A percentile compares a stretch with the other conserved stretches of the same genome.
These are phyloP conservation scores for Mortierella hygrophila DNA, from an alignment of 192 early-diverging fungal genomes.

Conservation along the genomic window DNA sequence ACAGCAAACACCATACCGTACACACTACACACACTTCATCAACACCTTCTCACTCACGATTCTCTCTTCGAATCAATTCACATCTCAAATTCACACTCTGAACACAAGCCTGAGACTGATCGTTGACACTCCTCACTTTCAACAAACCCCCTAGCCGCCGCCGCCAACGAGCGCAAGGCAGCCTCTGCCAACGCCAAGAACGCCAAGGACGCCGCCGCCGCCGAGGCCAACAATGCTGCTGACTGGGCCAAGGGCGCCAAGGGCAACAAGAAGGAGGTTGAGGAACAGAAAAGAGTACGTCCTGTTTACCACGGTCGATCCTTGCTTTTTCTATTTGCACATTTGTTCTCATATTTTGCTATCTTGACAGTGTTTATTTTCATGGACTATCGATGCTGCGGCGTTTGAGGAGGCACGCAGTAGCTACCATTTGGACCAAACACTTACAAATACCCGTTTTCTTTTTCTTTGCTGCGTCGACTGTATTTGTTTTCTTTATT, in stretches of 20 bases:
- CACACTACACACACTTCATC: neutral
- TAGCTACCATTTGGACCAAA: neutral
- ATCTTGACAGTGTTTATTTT: neutral
- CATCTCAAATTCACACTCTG: neutral
- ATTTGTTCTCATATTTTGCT: neutral
- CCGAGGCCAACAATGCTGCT: conserved; percentile 70
- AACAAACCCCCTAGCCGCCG: conserved; percentile 55
- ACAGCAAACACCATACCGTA: neutral
- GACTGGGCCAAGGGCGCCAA: conserved; percentile 82
- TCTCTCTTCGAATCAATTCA: neutral
- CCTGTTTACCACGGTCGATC: neutral
- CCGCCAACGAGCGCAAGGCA: conserved; percentile 84
- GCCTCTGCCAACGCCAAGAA: conserved; percentile 74
- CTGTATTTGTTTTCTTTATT: neutral
- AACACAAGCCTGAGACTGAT: neutral
- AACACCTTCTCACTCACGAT: neutral
- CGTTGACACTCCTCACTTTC: neutral
- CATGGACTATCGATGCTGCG: neutral
- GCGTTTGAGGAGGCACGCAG: neutral
- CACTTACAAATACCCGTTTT: neutral
- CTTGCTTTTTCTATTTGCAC: neutral
- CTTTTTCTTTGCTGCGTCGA: neutral
- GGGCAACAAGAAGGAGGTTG: conserved; percentile 72
- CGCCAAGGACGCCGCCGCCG: conserved; percentile 57
- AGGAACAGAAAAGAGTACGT: conserved; percentile 66